Base-by-base conservation (phyloP, 495 filamentous ascomycete species). In the Penicillium pulvis region DNA sequence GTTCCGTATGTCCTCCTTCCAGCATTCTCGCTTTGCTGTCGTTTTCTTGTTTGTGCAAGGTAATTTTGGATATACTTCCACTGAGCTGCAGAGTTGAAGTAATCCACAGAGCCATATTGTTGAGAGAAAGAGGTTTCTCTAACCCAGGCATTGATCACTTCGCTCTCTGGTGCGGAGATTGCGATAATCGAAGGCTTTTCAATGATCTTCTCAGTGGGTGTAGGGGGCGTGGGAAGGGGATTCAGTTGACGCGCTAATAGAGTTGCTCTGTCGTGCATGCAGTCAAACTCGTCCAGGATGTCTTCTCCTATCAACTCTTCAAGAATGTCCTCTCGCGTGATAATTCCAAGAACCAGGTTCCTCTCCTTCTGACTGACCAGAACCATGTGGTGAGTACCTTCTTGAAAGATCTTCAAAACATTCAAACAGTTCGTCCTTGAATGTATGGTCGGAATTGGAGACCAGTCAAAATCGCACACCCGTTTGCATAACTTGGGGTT, bases 351-450 rank as follows among this genome's bases (percentile, higher is more conserved):
- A 0, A 91, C 90, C 36, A 92, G 92, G 58, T 88, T 83, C 62
- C 91, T 85, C 55, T 93, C 87, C 5, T 92, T 91, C 1, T 93
- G 93, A 53, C 79, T 93, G 7, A 96, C 91, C 11, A 97, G 79
- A 10, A 97, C 90, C 92, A 97, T 96, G 71, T 97, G 91, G 12
- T 90, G 93, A 70, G 96, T 96, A 53, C 92, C 92, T 74, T 97
- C 92, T 68, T 97, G 93, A 75, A 97, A 97, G 73, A 95, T 97
- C 74, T 97, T 97, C 69, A 97, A 86, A 61, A 97, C 96, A 69
- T 97, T 93, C 45, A 97, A 76, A 66, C 92, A 96, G 68, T 89
- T 95, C 0, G 93, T 97, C 60, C 94, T 89, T 1, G 93, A 87
- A 10, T 89, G 82, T 2, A 93, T 97, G 71, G 96, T 92, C 4